Evolutionary conservation across 2,329 filamentous ascomycete species (phyloP).

Genomic region (Fusarium anthophilum): DNA sequence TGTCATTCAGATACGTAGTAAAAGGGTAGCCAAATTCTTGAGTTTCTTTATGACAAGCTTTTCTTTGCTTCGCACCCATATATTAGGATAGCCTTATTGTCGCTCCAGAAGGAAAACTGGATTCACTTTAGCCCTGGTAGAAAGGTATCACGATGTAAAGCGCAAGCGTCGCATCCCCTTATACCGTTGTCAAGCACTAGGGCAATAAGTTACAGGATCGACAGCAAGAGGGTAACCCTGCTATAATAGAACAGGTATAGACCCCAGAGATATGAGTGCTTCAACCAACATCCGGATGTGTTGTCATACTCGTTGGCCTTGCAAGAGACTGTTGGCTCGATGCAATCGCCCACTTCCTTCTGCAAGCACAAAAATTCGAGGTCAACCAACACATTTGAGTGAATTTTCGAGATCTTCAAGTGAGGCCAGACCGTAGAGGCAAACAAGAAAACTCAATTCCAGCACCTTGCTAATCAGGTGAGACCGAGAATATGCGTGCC

Average conservation of each 20-base stretch:
- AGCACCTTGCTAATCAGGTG: conserved; percentile 36
- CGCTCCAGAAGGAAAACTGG: no score
- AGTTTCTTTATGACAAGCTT: background rate
- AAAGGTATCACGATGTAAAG: background rate
- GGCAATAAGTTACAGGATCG: background rate
- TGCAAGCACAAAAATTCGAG: background rate
- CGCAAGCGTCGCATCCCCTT: background rate
- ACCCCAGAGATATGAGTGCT: background rate
- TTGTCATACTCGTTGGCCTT: conserved; percentile 5
- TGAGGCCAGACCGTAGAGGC: background rate
- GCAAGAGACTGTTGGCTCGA: conserved; percentile 24
- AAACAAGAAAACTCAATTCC: background rate
- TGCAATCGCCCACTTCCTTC: conserved; percentile 3
- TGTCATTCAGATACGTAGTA: background rate
- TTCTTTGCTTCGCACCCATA: background rate
- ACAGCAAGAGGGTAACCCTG: background rate
- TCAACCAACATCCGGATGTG: conserved; percentile 15
- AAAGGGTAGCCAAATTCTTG: background rate
- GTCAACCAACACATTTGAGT: conserved; percentile 16
- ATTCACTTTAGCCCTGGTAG: background rate
- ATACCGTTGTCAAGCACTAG: background rate
- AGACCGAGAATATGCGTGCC: conserved; percentile 35
- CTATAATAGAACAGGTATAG: background rate
- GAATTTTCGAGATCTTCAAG: background rate
- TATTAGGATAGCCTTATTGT: background rate